phyloP scores from a whole-genome alignment of 2,329 filamentous ascomycete species.

The Pezicula radicicola region DNA sequence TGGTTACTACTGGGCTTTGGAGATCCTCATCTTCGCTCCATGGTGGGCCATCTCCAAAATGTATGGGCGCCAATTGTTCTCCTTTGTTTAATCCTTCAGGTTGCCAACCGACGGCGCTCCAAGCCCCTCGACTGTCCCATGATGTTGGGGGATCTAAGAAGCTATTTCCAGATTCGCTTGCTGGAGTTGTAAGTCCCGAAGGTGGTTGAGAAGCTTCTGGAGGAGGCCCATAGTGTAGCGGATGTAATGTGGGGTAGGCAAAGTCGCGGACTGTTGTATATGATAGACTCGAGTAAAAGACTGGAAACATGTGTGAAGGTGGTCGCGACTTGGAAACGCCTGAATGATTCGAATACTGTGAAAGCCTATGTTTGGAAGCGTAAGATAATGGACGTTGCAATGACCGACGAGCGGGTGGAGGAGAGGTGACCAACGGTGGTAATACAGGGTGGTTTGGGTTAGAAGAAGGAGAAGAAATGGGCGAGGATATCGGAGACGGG shows the following conservation, averaged over 20 bases:
- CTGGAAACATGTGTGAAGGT: constrained; percentile 75
- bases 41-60: constrained; percentile 84
- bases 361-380: constrained; percentile 76
- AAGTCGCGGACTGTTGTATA: constrained; percentile 96
- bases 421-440: constrained; percentile 55
- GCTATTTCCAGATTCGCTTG: constrained; percentile 69
- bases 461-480: constrained; percentile 37
- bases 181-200: constrained; percentile 81
- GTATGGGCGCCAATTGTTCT: constrained; percentile 75
- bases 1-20: constrained; percentile 82
- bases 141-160: constrained; percentile 77
- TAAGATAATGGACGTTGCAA: constrained; percentile 69
- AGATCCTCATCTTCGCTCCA: constrained; percentile 96
- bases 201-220: constrained; percentile 67
- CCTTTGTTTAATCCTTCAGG: constrained; percentile 52
- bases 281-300: constrained; percentile 79
- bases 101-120: constrained; percentile 42
- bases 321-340: constrained; percentile 70
- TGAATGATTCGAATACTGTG: constrained; percentile 76
- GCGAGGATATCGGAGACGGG: constrained; percentile 43
- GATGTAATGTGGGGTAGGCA: constrained; percentile 79
- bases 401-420: constrained; percentile 44
- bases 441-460: constrained; percentile 52
- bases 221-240: constrained; percentile 91
- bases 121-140: constrained; percentile 68